phyloP scores from a whole-genome alignment of 2,329 filamentous ascomycete species.

The Hypoxylon sp. region DNA sequence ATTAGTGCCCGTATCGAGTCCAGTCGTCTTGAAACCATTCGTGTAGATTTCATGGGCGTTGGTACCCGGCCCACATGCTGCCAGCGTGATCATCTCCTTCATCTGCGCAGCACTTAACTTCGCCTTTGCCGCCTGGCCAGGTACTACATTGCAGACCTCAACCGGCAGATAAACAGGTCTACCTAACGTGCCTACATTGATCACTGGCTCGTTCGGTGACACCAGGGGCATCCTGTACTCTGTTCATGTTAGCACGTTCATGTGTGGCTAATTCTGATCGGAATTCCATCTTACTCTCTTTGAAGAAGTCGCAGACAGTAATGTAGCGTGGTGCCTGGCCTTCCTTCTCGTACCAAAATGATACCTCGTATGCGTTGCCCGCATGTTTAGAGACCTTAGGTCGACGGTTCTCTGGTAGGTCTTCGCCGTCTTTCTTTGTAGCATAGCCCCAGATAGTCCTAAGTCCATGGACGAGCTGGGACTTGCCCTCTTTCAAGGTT shows the following conservation, averaged over 20 bases:
- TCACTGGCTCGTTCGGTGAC: conserved; percentile 58
- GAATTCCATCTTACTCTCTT: conserved; percentile 50
- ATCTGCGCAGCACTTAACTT: conserved; percentile 67
- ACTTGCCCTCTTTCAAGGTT: conserved; percentile 53
- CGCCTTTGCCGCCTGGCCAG: conserved; percentile 65
- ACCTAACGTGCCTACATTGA: conserved; percentile 68
- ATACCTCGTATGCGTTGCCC: conserved; percentile 63
- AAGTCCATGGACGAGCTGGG: conserved; percentile 49
- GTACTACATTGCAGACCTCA: conserved; percentile 66
- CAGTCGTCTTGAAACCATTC: conserved; percentile 62
- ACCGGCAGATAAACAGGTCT: conserved; percentile 69
- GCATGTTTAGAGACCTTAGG: conserved; percentile 50
- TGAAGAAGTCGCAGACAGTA: conserved; percentile 64
- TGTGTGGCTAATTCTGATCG: conserved; percentile 2
- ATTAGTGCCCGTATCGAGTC: conserved; percentile 56
- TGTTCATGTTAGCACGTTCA: conserved; percentile 32
- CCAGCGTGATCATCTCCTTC: conserved; percentile 69
- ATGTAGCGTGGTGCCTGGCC: conserved; percentile 56
- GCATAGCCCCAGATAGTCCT: conserved; percentile 56
- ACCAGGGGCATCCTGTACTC: conserved; percentile 53
- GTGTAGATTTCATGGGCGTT: conserved; percentile 68
- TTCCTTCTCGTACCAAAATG: conserved; percentile 60
- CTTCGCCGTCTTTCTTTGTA: conserved; percentile 49
- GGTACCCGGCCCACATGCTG: conserved; percentile 65
- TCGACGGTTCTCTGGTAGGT: conserved; percentile 44